Evolutionary conservation across 495 filamentous ascomycete genomes (phyloP).

Genomic region (Margaritispora aquatica): DNA sequence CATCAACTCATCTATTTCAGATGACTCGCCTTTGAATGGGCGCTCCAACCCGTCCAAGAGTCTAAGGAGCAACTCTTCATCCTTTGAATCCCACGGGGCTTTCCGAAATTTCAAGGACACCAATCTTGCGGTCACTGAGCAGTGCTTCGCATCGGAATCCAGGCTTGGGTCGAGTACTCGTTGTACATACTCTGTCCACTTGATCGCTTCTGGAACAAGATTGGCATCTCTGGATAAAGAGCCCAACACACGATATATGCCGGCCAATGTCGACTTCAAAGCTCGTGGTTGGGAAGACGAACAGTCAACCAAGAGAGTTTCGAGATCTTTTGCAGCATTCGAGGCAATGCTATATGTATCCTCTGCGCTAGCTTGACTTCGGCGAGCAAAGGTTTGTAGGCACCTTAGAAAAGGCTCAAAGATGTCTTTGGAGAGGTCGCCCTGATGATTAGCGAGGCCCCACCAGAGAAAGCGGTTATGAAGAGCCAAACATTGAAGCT

Average conservation of each 20-base stretch:
- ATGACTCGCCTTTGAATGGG: conserved; percentile 54
- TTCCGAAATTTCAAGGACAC: conserved; percentile 37
- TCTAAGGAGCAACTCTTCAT: conserved; percentile 35
- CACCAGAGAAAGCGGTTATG: conserved; percentile 62
- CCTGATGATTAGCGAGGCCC: conserved; percentile 63
- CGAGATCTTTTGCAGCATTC: conserved; percentile 5
- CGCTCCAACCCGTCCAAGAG: conserved; percentile 48
- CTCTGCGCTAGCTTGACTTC: conserved; percentile 22
- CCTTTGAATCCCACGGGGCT: conserved; percentile 22
- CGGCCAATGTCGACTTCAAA: conserved; percentile 2
- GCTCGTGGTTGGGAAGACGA: conserved; percentile 1
- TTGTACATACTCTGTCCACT: conserved; percentile 39
- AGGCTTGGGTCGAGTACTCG: conserved; percentile 21
- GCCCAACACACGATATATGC: conserved; percentile 27
- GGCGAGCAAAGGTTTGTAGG: conserved; percentile 53
- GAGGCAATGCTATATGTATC: conserved; percentile 12
- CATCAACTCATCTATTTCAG: conserved; percentile 66
- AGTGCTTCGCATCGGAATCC: conserved; percentile 37
- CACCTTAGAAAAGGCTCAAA: conserved; percentile 62
- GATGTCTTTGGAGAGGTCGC: conserved; percentile 62
- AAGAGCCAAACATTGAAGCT: conserved; percentile 62
- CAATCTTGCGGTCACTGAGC: conserved; percentile 36
- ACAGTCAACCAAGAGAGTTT: conserved; percentile 7
- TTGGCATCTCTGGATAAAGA: conserved; percentile 38
- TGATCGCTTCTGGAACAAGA: conserved; percentile 37